Evolutionary conservation across 2,329 filamentous ascomycete genomes (phyloP).

Genomic region (Colletotrichum scovillei): DNA sequence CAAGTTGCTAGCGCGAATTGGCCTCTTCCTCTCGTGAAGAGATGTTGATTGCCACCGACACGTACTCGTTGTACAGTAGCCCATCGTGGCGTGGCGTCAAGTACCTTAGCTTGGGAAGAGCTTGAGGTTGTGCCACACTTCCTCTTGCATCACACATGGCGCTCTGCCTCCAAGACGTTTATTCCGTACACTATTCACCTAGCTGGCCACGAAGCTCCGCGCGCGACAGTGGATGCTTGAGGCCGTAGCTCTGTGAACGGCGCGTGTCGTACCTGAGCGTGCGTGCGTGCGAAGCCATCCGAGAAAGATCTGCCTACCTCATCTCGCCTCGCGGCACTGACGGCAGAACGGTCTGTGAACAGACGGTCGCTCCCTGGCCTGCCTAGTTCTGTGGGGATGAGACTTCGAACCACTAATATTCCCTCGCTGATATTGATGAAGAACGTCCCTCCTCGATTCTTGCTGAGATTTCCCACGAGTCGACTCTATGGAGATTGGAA

Average conservation of each 20-base stretch:
- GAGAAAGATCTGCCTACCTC: neutral
- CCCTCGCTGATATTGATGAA: neutral
- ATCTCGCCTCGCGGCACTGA: constrained; percentile 17
- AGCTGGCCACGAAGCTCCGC: no score
- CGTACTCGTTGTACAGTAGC: neutral
- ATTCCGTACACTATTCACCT: neutral
- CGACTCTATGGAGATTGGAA: neutral
- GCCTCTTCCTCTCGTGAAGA: neutral
- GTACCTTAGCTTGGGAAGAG: neutral
- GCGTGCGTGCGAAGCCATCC: neutral
- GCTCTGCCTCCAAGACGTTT: no score
- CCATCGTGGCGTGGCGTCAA: neutral
- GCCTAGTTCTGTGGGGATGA: neutral
- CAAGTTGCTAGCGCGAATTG: neutral
- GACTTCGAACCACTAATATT: neutral
- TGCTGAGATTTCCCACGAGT: neutral
- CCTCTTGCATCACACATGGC: neutral
- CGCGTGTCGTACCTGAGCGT: neutral
- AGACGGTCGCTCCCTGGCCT: neutral
- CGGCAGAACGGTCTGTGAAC: constrained; percentile 15
- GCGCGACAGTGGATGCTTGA: no score
- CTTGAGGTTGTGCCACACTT: neutral
- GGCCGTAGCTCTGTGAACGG: neutral
- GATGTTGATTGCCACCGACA: no score
- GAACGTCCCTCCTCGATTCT: neutral